Evolutionary conservation across 1,284 basidiomycete genomes (phyloP).

Genomic region (Cutaneotrichosporon sp.): DNA sequence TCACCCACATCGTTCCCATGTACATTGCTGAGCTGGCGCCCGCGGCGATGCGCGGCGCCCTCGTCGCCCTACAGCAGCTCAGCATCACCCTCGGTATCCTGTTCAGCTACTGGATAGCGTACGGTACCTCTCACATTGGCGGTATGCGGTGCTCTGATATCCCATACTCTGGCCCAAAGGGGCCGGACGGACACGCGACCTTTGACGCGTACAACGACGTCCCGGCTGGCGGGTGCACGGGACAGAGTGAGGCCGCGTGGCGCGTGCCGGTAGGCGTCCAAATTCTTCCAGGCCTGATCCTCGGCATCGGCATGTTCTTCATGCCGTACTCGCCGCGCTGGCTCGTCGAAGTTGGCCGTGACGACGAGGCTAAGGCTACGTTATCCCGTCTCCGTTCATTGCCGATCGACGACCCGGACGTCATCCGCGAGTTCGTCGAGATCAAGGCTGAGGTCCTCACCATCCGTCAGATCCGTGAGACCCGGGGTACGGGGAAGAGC

Average conservation of each 20-base stretch:
- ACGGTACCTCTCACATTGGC: constrained; percentile 31
- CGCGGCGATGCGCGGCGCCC: constrained; percentile 70
- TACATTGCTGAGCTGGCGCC: constrained; percentile 59
- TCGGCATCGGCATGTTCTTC: constrained; percentile 29
- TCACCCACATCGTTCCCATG: constrained; percentile 35
- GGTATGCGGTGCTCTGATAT: constrained; percentile 28
- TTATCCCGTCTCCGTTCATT: constrained; percentile 34
- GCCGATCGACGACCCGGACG: constrained; percentile 25
- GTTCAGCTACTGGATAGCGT: constrained; percentile 25
- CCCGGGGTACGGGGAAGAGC: neutral
- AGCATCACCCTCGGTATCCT: constrained; percentile 55
- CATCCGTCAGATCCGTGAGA: constrained; percentile 17
- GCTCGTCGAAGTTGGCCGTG: constrained; percentile 34
- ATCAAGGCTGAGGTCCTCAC: constrained; percentile 36
- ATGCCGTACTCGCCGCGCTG: constrained; percentile 37
- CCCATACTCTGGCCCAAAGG: constrained; percentile 30
- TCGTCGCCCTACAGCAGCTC: constrained; percentile 73
- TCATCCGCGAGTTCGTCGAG: constrained; percentile 36
- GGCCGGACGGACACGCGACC: constrained; percentile 11
- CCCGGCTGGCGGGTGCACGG: constrained; percentile 28
- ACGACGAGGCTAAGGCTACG: constrained; percentile 31
- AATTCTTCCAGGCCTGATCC: constrained; percentile 40
- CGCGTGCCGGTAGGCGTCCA: constrained; percentile 31
- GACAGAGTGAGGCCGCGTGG: constrained; percentile 41
- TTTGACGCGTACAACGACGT: constrained; percentile 28